phyloP scores from a whole-genome alignment of 306 rosid species.

The Begonia loranthoides region DNA sequence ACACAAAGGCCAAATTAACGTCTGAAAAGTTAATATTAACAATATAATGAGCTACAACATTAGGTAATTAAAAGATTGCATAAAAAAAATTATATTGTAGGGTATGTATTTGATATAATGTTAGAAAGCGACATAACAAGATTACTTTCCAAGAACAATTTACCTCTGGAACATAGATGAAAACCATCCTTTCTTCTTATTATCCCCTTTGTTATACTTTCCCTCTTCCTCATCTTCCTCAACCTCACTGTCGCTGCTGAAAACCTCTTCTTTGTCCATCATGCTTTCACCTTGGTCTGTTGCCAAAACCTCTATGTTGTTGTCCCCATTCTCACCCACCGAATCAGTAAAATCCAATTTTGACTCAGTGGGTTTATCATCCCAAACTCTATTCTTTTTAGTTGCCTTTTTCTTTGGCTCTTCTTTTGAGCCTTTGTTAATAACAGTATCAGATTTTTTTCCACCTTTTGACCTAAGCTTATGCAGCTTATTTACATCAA shows the following conservation, averaged over 20 bases:
- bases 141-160: background rate
- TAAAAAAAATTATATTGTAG: too few species aligned
- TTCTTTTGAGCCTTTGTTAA: conserved; percentile 49
- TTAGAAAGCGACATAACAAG: too few species aligned
- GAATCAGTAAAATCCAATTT: conserved; percentile 81
- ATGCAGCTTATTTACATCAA: conserved; percentile 94
- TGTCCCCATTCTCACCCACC: conserved; percentile 51
- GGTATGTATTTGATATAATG: too few species aligned
- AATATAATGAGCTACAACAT: background rate
- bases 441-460: conserved; percentile 52
- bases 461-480: conserved; percentile 64
- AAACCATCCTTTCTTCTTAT: conserved; percentile 94
- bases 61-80: too few species aligned
- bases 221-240: conserved; percentile 64
- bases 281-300: conserved; percentile 88
- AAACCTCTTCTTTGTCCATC: conserved; percentile 92
- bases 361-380: conserved; percentile 36
- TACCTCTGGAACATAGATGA: conserved; percentile 96
- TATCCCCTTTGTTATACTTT: conserved; percentile 52
- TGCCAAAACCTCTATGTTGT: conserved; percentile 50
- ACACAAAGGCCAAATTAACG: background rate
- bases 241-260: conserved; percentile 82
- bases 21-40: background rate
- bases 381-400: conserved; percentile 95
- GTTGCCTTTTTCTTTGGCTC: conserved; percentile 57